phyloP scores from a whole-genome alignment of 2,329 filamentous ascomycete genomes.

The Penicillium capsulatum region DNA sequence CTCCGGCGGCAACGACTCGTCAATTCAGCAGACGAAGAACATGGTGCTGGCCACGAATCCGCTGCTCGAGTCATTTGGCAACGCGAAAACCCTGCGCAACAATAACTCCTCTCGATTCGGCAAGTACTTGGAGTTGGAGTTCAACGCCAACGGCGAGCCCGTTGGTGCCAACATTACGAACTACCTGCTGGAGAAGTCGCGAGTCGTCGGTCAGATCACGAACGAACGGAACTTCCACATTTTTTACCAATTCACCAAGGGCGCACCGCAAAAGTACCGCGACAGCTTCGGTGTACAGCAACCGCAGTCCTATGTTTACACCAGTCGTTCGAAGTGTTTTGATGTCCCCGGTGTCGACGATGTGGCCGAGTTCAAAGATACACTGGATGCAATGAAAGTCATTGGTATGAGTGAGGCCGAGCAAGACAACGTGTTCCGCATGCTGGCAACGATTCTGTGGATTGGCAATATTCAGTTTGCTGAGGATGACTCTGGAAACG shows the following conservation, averaged over 20 bases:
- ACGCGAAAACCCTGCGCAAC: constrained; percentile 95
- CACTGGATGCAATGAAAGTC: constrained; percentile 86
- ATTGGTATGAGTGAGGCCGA: constrained; percentile 85
- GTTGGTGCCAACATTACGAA: constrained; percentile 97
- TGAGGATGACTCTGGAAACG: constrained; percentile 86
- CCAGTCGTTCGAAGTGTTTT: constrained; percentile 88
- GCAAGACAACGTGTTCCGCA: constrained; percentile 94
- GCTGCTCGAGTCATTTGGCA: constrained; percentile 93
- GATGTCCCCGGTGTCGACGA: constrained; percentile 95
- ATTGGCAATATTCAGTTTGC: constrained; percentile 87
- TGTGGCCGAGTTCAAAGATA: constrained; percentile 80
- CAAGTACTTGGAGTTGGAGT: constrained; percentile 96
- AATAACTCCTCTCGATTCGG: constrained; percentile 99
- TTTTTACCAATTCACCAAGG: constrained; percentile 98
- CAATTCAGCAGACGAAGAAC: constrained; percentile 96
- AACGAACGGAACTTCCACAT: constrained; percentile 99
- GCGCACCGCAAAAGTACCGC: constrained; percentile 79
- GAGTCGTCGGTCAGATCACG: constrained; percentile 89
- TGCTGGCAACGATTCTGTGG: constrained; percentile 89
- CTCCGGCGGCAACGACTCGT: constrained; percentile 75
- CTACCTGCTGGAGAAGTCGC: constrained; percentile 90
- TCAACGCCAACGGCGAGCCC: constrained; percentile 85
- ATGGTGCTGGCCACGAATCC: constrained; percentile 99
- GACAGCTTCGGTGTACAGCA: constrained; percentile 86
- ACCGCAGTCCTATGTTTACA: constrained; percentile 90